Evolutionary conservation across 2,329 filamentous ascomycete genomes (phyloP).

Genomic region (Phialophora tarda): DNA sequence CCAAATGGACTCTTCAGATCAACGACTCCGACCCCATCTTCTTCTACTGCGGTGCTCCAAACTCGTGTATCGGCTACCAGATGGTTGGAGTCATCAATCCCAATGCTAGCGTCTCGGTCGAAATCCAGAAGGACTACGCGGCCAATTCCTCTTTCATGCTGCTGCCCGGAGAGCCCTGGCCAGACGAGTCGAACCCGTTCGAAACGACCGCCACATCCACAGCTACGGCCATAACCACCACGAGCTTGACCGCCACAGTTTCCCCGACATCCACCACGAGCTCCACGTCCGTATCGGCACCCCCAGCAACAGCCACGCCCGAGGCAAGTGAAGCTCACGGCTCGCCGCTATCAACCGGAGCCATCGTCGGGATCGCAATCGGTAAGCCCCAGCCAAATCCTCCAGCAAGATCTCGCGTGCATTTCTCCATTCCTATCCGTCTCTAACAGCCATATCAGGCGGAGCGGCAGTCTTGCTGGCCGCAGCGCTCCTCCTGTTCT

Average conservation of each 20-base stretch:
- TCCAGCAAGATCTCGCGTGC: too few species aligned
- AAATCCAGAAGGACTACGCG: slow-evolving; percentile 33
- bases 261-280: slow-evolving; percentile 8
- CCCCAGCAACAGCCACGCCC: neutral
- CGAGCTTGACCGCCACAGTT: slow-evolving; percentile 2
- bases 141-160: slow-evolving; percentile 33
- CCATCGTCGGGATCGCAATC: slow-evolving; percentile 29
- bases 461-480: slow-evolving; percentile 23
- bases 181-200: slow-evolving; percentile 29
- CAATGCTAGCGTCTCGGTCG: slow-evolving; percentile 34
- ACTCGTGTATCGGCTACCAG: slow-evolving; percentile 66
- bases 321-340: neutral
- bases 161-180: slow-evolving; percentile 36
- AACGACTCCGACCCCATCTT: slow-evolving; percentile 70
- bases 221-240: neutral
- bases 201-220: slow-evolving; percentile 19
- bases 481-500: slow-evolving; percentile 20
- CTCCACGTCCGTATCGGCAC: neutral
- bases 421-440: neutral
- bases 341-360: slow-evolving; percentile 17
- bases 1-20: slow-evolving; percentile 53
- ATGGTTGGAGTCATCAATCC: slow-evolving; percentile 82
- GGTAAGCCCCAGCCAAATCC: slow-evolving; percentile 8
- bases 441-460: slow-evolving; percentile 12
- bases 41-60: slow-evolving; percentile 72